Evolutionary conservation across 768 basidiomycete genomes (phyloP).

Genomic region (Rhodotorula toruloides): DNA sequence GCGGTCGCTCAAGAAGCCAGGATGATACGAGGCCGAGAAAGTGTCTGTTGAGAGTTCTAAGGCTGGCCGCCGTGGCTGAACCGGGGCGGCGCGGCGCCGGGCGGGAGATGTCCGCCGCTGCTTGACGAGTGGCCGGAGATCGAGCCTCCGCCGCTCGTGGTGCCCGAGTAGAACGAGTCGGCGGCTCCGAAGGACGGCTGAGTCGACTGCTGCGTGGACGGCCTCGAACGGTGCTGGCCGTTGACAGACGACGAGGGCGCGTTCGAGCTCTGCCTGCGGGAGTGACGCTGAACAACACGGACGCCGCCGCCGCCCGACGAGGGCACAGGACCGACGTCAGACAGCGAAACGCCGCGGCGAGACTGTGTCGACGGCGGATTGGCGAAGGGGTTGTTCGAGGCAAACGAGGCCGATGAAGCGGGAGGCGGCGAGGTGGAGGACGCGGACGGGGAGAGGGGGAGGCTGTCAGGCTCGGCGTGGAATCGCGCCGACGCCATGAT

Average conservation of each 20-base stretch:
- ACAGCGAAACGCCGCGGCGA: constrained; percentile 66
- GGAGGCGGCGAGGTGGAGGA: neutral
- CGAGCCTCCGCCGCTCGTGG: too few species aligned
- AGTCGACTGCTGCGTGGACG: neutral
- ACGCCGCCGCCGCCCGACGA: constrained; percentile 47
- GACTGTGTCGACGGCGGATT: neutral
- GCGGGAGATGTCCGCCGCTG: constrained; percentile 16
- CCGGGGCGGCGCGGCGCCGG: constrained; percentile 28
- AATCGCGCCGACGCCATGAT: neutral
- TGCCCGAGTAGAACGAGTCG: neutral
- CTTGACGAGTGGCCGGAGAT: neutral
- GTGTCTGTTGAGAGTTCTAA: neutral
- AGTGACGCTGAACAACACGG: constrained; percentile 24
- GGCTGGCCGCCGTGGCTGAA: neutral
- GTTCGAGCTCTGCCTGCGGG: constrained; percentile 1
- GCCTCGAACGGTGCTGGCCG: constrained; percentile 8
- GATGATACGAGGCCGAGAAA: constrained; percentile 3
- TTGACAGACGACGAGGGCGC: neutral
- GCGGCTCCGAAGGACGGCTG: neutral
- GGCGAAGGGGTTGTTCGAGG: constrained; percentile 23
- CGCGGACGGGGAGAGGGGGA: neutral
- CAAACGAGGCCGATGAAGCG: constrained; percentile 1
- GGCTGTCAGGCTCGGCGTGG: constrained; percentile 10
- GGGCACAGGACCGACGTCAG: constrained; percentile 78
- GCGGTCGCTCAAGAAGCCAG: too few species aligned